phyloP scores from a whole-genome alignment of 179 eudicot species.

The Sideroxylon spinosum region DNA sequence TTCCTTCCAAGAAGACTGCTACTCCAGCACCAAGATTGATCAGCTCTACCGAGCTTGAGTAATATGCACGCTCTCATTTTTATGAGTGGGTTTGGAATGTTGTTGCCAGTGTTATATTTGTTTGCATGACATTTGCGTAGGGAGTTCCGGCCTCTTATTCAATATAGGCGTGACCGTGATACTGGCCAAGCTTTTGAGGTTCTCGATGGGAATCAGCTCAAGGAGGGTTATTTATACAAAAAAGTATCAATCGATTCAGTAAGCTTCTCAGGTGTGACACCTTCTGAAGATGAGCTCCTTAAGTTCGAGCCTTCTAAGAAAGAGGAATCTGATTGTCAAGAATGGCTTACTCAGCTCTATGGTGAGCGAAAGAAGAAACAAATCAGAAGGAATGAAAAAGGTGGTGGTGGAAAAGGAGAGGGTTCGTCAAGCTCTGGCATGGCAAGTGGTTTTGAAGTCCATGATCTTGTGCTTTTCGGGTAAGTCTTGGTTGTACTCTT shows the following conservation, averaged over 20 bases:
- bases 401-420: constrained; percentile 51
- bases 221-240: constrained; percentile 83
- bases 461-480: constrained; percentile 87
- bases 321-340: constrained; percentile 60
- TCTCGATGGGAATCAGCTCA: constrained; percentile 80
- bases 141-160: constrained; percentile 85
- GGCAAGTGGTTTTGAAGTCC: constrained; percentile 57
- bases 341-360: constrained; percentile 84
- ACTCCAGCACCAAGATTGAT: constrained; percentile 75
- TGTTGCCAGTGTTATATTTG: constrained; percentile 4
- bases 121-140: constrained; percentile 37
- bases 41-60: constrained; percentile 84
- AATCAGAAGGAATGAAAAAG: constrained; percentile 29
- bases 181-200: constrained; percentile 65
- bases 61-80: constrained; percentile 23
- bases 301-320: constrained; percentile 62
- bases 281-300: constrained; percentile 73
- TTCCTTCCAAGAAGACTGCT: constrained; percentile 38
- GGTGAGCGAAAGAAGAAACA: constrained; percentile 60
- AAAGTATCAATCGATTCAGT: constrained; percentile 77
- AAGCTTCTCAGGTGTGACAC: constrained; percentile 66
- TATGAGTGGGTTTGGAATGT: constrained; percentile 9
- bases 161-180: constrained; percentile 76
- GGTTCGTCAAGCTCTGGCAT: constrained; percentile 55
- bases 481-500: constrained; percentile 22